Evolutionary conservation across 768 basidiomycete species (phyloP).

Genomic region (Suillus fuscotomentosus): DNA sequence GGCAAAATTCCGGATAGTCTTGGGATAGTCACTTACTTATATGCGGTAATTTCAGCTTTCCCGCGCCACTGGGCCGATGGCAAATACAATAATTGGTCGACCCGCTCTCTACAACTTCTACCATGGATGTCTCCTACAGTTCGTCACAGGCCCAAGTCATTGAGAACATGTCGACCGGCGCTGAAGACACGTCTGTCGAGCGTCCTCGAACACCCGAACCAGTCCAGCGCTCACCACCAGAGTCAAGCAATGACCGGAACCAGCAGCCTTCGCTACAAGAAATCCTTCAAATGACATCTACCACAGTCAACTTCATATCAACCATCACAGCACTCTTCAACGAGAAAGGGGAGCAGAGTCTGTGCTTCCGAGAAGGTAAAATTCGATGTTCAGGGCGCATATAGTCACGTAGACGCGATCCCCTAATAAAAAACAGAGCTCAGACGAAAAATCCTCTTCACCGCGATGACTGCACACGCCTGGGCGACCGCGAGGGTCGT

Average conservation of each 20-base stretch:
- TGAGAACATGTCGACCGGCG: neutral
- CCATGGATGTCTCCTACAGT: neutral
- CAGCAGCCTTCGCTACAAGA: neutral
- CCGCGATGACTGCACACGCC: slow-evolving; percentile 15
- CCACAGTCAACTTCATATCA: neutral
- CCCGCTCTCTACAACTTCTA: neutral
- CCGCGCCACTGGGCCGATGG: neutral
- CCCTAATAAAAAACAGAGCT: slow-evolving; percentile 17
- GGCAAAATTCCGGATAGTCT: too few relatives aligned
- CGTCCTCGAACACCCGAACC: neutral
- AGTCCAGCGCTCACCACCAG: neutral
- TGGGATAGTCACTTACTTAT: too few relatives aligned
- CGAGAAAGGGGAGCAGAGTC: neutral
- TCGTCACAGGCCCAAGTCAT: neutral
- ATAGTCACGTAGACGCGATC: neutral
- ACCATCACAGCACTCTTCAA: neutral
- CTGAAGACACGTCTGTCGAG: neutral
- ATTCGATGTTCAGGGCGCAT: neutral
- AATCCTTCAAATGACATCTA: slow-evolving; percentile 4
- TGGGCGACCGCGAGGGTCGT: slow-evolving; percentile 27
- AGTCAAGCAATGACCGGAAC: neutral
- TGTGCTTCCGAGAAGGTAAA: neutral
- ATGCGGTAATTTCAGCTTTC: neutral
- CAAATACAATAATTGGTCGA: neutral
- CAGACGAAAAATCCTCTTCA: slow-evolving; percentile 17